Percentiles rank a stretch among this genome's conserved stretches.
Conservation (phyloP, 495 filamentous ascomycete species). For the Schizothecium vesticola region DNA sequence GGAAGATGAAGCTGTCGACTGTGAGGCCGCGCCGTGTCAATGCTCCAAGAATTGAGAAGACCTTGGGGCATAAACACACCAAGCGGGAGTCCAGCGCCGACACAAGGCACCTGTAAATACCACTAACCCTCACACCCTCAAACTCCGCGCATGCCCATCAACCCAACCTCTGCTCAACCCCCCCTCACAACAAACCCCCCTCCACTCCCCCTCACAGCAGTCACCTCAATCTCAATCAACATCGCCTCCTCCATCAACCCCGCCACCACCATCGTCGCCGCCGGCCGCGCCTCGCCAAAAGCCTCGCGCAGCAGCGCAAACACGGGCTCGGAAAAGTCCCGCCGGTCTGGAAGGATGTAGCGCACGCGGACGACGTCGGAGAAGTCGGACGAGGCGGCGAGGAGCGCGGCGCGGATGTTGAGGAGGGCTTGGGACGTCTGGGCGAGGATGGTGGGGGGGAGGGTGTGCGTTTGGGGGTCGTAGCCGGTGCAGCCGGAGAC, state of each 20-base stretch:
- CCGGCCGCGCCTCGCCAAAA: constrained; percentile 29
- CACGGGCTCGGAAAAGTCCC: constrained; percentile 30
- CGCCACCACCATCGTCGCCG: constrained; percentile 39
- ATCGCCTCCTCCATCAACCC: constrained; percentile 38
- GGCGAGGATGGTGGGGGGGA: constrained; percentile 27
- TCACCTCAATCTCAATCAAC: constrained; percentile 41
- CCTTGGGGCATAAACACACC: background rate
- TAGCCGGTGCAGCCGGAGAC: constrained; percentile 41
- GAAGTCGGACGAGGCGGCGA: constrained; percentile 26
- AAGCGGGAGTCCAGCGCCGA: background rate
- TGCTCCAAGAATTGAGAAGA: no score
- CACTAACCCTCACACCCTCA: no score
- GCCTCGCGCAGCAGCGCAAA: constrained; percentile 34
- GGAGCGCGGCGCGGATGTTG: constrained; percentile 32
- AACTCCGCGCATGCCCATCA: no score
- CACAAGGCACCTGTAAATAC: background rate
- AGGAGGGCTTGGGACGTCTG: constrained; percentile 34
- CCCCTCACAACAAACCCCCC: background rate
- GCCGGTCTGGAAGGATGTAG: constrained; percentile 34
- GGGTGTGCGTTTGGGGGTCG: constrained; percentile 31
- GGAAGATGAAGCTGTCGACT: background rate
- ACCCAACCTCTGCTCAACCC: background rate
- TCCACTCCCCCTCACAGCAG: constrained; percentile 18
- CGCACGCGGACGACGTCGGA: constrained; percentile 34
- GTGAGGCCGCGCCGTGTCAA: background rate